Evolutionary conservation across 73 alveolate species (phyloP).

Genomic region (Paramecium biaurelia): DNA sequence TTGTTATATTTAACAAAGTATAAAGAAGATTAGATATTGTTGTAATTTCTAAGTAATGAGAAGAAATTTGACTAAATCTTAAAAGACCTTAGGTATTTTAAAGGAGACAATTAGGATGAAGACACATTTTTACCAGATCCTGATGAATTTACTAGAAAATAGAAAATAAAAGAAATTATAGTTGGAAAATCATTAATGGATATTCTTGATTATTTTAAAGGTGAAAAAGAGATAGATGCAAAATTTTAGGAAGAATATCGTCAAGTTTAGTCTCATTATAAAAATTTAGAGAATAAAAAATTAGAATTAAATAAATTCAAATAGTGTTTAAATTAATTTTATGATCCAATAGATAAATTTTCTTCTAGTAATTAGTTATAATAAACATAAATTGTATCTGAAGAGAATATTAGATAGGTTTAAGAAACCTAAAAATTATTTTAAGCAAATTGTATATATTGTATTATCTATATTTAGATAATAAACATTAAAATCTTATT

Average conservation of each 20-base stretch:
- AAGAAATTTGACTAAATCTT: background rate
- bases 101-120: background rate
- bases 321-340: background rate
- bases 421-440: background rate
- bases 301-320: background rate
- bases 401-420: background rate
- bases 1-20: background rate
- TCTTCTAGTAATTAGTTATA: background rate
- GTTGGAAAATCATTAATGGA: background rate
- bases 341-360: background rate
- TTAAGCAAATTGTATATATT: background rate
- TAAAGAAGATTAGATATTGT: background rate
- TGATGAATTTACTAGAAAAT: background rate
- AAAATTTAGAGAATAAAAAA: background rate
- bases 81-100: background rate
- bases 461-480: background rate
- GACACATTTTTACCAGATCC: background rate
- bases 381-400: background rate
- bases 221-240: background rate
- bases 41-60: background rate
- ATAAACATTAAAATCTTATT: background rate
- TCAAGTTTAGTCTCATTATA: background rate
- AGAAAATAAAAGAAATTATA: background rate
- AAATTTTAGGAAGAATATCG: background rate
- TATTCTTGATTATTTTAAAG: background rate